Evolutionary conservation across 2,329 filamentous ascomycete species (phyloP).

Genomic region (Aureobasidium melanogenum): DNA sequence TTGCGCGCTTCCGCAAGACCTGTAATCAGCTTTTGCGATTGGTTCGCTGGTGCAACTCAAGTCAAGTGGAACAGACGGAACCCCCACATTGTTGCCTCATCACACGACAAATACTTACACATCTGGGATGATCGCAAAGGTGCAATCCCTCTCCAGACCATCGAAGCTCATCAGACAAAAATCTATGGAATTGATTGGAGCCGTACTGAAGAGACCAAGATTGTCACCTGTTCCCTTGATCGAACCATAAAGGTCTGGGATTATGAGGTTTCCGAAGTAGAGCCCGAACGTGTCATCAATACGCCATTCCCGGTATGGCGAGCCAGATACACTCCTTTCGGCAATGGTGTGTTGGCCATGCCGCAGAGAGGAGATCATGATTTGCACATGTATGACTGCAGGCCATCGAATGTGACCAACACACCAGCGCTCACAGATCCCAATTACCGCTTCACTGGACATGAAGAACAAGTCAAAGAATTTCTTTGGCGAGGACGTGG

Average conservation of each 20-base stretch:
- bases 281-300: constrained; percentile 66
- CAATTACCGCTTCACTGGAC: constrained; percentile 46
- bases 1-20: constrained; percentile 64
- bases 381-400: constrained; percentile 67
- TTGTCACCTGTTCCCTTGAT: constrained; percentile 85
- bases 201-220: constrained; percentile 58
- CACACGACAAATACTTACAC: constrained; percentile 77
- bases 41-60: constrained; percentile 87
- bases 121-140: constrained; percentile 86
- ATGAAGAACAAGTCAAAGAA: constrained; percentile 67
- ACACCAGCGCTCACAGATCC: constrained; percentile 41
- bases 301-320: constrained; percentile 86
- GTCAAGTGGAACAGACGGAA: constrained; percentile 92
- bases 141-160: constrained; percentile 68
- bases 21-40: constrained; percentile 77
- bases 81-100: constrained; percentile 77
- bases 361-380: constrained; percentile 80
- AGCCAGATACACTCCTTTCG: constrained; percentile 84
- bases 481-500: constrained; percentile 84
- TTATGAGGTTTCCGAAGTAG: constrained; percentile 53
- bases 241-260: constrained; percentile 94
- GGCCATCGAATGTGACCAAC: constrained; percentile 28
- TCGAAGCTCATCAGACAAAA: constrained; percentile 82
- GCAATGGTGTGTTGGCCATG: constrained; percentile 78
- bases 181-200: constrained; percentile 97